Evolutionary conservation across 306 rosid species (phyloP).

Genomic region (Sicyos edulis): DNA sequence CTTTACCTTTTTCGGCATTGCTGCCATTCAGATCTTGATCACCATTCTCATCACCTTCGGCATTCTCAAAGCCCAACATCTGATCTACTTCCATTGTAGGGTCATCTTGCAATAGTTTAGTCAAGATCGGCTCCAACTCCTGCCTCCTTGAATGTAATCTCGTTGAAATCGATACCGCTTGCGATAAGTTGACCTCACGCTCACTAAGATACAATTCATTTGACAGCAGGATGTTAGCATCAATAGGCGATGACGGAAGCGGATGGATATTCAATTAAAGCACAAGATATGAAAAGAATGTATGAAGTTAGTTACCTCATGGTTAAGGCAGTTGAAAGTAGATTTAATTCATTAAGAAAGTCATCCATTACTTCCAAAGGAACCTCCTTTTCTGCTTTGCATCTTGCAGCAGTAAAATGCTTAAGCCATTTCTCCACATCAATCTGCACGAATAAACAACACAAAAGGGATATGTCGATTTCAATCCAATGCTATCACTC

Average conservation of each 20-base stretch:
- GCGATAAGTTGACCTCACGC: not conserved
- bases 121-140: slow-evolving; percentile 11
- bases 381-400: not conserved
- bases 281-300: not conserved
- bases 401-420: slow-evolving; percentile 10
- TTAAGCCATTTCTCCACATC: slow-evolving; percentile 6
- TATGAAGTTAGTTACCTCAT: slow-evolving; percentile 8
- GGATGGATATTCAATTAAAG: not conserved
- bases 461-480: not conserved
- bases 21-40: not conserved
- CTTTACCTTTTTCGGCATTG: not conserved
- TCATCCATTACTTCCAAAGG: not conserved
- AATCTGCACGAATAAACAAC: not conserved
- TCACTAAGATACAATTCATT: not conserved
- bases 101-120: not conserved
- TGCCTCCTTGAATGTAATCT: slow-evolving; percentile 18
- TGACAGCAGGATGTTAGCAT: not conserved
- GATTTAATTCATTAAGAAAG: not conserved
- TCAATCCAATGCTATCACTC: not conserved
- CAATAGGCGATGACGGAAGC: not conserved
- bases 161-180: slow-evolving; percentile 6
- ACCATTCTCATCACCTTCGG: not conserved
- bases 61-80: not conserved
- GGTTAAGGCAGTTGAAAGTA: slow-evolving; percentile 8
- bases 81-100: not conserved